A percentile compares a stretch with the other conserved stretches of the same genome.
Evolutionary conservation across 2,329 filamentous ascomycete species (phyloP).

Genomic region (Aureobasidium sp.): DNA sequence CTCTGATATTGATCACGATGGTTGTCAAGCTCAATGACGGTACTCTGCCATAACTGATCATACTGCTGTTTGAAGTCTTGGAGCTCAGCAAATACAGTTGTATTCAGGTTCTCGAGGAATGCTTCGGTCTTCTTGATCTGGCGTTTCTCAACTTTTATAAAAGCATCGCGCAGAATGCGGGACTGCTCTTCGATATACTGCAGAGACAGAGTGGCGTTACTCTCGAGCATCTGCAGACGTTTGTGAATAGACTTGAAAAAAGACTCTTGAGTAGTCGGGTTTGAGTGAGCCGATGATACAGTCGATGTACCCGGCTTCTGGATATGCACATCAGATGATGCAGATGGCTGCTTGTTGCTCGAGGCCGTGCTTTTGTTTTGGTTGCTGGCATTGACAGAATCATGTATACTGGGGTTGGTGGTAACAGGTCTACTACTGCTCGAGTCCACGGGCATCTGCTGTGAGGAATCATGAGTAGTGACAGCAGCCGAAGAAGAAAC

Average conservation of each 20-base stretch:
- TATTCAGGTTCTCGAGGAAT: slow-evolving; percentile 80
- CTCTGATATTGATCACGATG: slow-evolving; percentile 77
- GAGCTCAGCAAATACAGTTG: slow-evolving; percentile 74
- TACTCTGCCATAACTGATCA: slow-evolving; percentile 94
- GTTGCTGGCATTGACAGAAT: not conserved
- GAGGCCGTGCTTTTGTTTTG: not conserved
- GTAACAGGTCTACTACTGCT: not conserved
- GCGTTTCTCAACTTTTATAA: slow-evolving; percentile 76
- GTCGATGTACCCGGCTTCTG: slow-evolving; percentile 9
- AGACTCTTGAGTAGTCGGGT: slow-evolving; percentile 66
- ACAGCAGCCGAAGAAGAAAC: not conserved
- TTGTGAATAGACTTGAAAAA: slow-evolving; percentile 98
- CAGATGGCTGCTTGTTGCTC: not conserved
- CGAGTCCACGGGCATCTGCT: not conserved
- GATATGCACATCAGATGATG: not conserved
- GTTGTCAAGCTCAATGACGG: slow-evolving; percentile 80
- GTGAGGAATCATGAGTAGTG: not conserved
- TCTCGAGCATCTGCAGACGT: slow-evolving; percentile 79
- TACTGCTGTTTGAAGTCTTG: slow-evolving; percentile 74
- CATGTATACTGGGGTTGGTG: not conserved
- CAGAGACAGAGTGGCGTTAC: slow-evolving; percentile 83
- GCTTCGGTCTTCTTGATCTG: slow-evolving; percentile 74
- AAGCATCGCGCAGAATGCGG: slow-evolving; percentile 76
- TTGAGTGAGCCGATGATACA: not conserved
- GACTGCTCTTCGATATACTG: slow-evolving; percentile 98